Evolutionary conservation across 345 rosid species (phyloP).

Genomic region (Abelmoschus esculentus): DNA sequence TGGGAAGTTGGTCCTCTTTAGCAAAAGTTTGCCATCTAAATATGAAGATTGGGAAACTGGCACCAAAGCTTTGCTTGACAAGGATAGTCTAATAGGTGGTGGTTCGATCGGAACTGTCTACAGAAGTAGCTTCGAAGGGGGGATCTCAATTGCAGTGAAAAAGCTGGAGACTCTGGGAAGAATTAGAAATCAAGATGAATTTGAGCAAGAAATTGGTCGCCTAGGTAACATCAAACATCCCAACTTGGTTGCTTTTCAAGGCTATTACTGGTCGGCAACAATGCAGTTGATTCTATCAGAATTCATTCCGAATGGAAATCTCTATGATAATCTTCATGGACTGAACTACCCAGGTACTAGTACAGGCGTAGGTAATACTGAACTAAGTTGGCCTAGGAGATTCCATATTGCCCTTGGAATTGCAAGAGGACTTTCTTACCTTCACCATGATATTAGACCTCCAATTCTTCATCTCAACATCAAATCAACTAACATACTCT

Average conservation of each 20-base stretch:
- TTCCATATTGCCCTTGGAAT: conserved; percentile 81
- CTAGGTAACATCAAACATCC: conserved; percentile 66
- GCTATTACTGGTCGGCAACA: conserved; percentile 79
- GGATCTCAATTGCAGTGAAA: conserved; percentile 85
- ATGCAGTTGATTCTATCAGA: conserved; percentile 79
- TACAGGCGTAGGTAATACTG: conserved; percentile 53
- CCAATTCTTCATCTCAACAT: conserved; percentile 86
- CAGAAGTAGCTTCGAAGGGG: conserved; percentile 76
- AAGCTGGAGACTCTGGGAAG: conserved; percentile 85
- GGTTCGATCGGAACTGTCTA: conserved; percentile 85
- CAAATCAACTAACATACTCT: conserved; percentile 78
- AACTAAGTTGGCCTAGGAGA: conserved; percentile 71
- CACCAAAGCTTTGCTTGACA: conserved; percentile 82
- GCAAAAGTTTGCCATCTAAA: conserved; percentile 82
- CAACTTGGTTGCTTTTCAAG: conserved; percentile 76
- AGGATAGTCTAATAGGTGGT: conserved; percentile 73
- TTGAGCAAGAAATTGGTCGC: conserved; percentile 79
- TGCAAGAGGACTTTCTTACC: conserved; percentile 79
- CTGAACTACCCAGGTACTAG: conserved; percentile 51
- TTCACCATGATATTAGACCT: conserved; percentile 85
- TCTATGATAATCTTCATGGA: conserved; percentile 71
- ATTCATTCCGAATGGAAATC: conserved; percentile 62
- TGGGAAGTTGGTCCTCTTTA: conserved; percentile 89
- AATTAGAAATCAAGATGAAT: conserved; percentile 82
- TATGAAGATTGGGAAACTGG: conserved; percentile 98